phyloP scores from a whole-genome alignment of 176 grass and related monocot genomes.

The Oryza longistaminata region DNA sequence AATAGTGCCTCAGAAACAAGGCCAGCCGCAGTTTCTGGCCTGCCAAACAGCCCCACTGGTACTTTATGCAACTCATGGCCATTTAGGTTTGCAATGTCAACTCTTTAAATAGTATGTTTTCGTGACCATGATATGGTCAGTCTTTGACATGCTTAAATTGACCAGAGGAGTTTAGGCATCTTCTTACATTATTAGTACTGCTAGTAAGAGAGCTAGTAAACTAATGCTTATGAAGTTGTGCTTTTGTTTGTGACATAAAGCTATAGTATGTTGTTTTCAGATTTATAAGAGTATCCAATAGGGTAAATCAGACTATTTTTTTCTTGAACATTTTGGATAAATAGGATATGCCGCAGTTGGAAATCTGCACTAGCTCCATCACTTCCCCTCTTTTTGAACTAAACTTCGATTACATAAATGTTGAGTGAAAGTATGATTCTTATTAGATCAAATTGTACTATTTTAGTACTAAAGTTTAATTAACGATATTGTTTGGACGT shows the following conservation, averaged over 20 bases:
- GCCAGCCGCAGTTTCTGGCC: no score
- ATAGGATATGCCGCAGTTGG: background rate
- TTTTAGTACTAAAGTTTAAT: background rate
- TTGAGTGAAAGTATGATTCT: background rate
- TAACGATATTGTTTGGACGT: background rate
- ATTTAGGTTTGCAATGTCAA: background rate
- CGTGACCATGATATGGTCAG: background rate
- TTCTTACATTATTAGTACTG: background rate
- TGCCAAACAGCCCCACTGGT: background rate
- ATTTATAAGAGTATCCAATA: background rate
- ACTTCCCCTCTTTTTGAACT: background rate
- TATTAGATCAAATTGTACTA: background rate
- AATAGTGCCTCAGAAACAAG: no score
- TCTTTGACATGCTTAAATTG: background rate
- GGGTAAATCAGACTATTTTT: background rate
- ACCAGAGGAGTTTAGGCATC: background rate
- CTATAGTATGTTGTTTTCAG: background rate
- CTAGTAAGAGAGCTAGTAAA: no score
- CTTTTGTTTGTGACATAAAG: no score
- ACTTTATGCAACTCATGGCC: background rate
- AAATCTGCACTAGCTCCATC: background rate
- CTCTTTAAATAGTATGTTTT: background rate
- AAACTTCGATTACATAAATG: background rate
- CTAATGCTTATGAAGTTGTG: no score
- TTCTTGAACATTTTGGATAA: background rate